Evolutionary conservation across 768 basidiomycete species (phyloP).

Genomic region (Tulasnella sp.): DNA sequence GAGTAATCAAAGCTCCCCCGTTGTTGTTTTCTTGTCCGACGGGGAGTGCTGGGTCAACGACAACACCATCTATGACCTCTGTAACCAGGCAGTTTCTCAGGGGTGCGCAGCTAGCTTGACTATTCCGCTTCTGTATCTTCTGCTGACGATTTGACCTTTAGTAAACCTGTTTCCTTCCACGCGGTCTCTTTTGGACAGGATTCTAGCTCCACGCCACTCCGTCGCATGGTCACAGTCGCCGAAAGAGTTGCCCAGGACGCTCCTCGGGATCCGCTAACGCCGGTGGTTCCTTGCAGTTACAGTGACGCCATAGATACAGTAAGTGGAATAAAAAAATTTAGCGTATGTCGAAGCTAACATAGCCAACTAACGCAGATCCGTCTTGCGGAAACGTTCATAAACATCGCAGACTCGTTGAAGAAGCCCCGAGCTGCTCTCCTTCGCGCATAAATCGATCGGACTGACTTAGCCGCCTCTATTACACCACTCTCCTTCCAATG

Average conservation of each 20-base stretch:
- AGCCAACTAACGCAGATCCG: conserved; percentile 41
- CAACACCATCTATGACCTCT: conserved; percentile 40
- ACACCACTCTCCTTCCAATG: not conserved
- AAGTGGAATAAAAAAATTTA: conserved; percentile 24
- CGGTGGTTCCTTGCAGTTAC: conserved; percentile 46
- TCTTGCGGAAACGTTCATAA: conserved; percentile 56
- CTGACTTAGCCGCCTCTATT: not conserved
- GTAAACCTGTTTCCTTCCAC: conserved; percentile 56
- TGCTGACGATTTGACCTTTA: conserved; percentile 30
- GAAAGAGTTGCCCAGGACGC: conserved; percentile 45
- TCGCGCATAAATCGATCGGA: conserved; percentile 22
- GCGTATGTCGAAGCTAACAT: not conserved
- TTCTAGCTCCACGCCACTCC: conserved; percentile 34
- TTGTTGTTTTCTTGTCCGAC: conserved; percentile 57
- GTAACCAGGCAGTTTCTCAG: conserved; percentile 43
- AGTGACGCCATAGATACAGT: conserved; percentile 52
- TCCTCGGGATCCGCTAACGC: conserved; percentile 41
- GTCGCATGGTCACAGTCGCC: conserved; percentile 53
- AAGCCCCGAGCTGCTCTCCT: conserved; percentile 46
- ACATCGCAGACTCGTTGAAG: conserved; percentile 53
- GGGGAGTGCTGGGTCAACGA: conserved; percentile 48
- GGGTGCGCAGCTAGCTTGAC: conserved; percentile 48
- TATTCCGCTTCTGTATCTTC: conserved; percentile 28
- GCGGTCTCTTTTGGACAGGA: conserved; percentile 53
- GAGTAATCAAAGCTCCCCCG: conserved; percentile 42